A percentile compares a stretch with the other conserved stretches of the same genome.
Evolutionary conservation across 108 stramenopile species (phyloP).

Genomic region (Fragilaria crotonensis): DNA sequence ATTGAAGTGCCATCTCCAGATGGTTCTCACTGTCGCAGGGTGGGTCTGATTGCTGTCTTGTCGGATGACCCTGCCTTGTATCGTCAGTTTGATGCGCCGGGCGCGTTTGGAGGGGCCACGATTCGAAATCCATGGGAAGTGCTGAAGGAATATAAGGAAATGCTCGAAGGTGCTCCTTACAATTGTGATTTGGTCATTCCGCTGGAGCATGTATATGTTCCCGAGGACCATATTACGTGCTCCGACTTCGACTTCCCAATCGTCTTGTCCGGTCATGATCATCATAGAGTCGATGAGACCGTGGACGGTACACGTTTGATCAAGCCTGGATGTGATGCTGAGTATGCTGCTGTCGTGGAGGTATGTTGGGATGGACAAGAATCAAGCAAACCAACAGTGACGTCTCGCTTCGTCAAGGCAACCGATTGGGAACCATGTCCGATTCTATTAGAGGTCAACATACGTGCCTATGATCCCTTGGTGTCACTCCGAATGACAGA

Average conservation of each 20-base stretch:
- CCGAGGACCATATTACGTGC: conserved; percentile 40
- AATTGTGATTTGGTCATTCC: conserved; percentile 35
- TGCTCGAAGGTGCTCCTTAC: conserved; percentile 22
- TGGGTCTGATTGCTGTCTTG: too few species aligned
- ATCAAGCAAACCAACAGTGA: conserved; percentile 14
- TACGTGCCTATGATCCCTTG: conserved; percentile 38
- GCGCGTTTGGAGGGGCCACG: conserved; percentile 35
- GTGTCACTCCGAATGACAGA: conserved; percentile 33
- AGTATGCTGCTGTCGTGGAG: conserved; percentile 36
- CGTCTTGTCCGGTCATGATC: conserved; percentile 41
- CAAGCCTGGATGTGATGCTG: conserved; percentile 39
- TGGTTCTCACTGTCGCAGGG: conserved; percentile 24
- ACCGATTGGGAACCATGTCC: conserved; percentile 26
- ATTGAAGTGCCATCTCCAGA: conserved; percentile 21
- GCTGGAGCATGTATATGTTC: conserved; percentile 38
- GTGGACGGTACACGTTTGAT: conserved; percentile 37
- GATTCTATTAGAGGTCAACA: conserved; percentile 13
- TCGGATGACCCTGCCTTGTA: conserved; percentile 38
- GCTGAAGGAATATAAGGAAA: conserved; percentile 16
- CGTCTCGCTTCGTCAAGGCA: conserved; percentile 23
- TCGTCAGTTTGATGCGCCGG: conserved; percentile 31
- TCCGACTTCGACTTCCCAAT: conserved; percentile 42
- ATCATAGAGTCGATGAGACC: conserved; percentile 42
- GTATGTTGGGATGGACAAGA: conserved; percentile 20
- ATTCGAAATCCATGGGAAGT: conserved; percentile 37